Evolutionary conservation across 202 grass and related monocot species (phyloP), one percentile per base, ranked within the genome.

Genomic region (Saccharum hybrid): DNA sequence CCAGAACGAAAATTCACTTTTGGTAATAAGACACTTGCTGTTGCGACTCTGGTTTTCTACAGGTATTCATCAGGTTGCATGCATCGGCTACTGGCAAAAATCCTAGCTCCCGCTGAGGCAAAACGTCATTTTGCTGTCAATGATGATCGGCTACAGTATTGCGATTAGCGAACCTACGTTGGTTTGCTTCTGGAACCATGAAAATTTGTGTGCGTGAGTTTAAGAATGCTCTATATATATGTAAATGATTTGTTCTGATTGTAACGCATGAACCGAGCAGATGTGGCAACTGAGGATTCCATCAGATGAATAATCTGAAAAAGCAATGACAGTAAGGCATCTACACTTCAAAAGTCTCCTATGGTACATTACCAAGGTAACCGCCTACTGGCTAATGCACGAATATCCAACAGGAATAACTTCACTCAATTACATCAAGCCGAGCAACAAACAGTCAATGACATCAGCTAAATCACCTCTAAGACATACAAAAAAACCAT

Each of bases 331-430:
- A 72, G 18, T 52, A 49, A 33, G 26, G 37, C 52, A 51, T 65
- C 11, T n/a, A 19, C 48, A 39, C 67, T 48, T n/a, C 10, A 49
- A 86, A 77, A 11, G 10, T 57, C 26, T 26, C 26, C 8, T 77
- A 60, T 66, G 15, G 31, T 86, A 85, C 72, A 82, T 61, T 19
- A 74, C 16, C 8, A 57, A 73, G 76, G 74, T 12, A 60, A 57
- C n/a, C 26, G 21, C 78, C 13, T 26, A 26, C 26, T 26, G 43
- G 42, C 51, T 38, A 63, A 28, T 14, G 8, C 40, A 66, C 75
- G 21, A 33, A 18, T 15, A 88, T 42, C 49, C 48, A 63, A 83
- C 74, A 79, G 3, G 48, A 84, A 82, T 12, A 45, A 61, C 51
- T 52, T 62, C 16, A 80, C 21, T 37, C 63, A 74, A 31, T 37